Base-by-base conservation (phyloP, 2,329 filamentous ascomycete genomes). In the Exophiala mesophila region DNA sequence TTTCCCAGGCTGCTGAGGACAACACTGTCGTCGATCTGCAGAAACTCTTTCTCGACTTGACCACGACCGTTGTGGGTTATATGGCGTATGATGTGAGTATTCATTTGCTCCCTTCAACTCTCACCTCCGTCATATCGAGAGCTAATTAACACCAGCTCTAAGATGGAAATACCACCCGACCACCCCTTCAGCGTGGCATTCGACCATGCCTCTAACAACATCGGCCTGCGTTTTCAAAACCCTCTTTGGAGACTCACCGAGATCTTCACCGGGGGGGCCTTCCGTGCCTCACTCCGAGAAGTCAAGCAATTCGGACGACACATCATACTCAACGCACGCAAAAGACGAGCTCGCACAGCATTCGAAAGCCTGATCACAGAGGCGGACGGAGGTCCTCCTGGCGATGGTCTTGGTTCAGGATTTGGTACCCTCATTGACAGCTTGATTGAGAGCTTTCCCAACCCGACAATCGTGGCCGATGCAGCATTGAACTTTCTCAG, bases 401-500 rank as follows among this genome's bases (percentile, higher is more conserved):
- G 35, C 29, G 5, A 12, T 37, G 15, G n/a, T 8, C 2, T 17
- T 13, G 17, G 9, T 8, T 36, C 39, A 8, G 44, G 19, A 5
- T 76, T 74, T 0, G 76, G 76, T 5, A 78, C 70, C 39, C 60
- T 83, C 24, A 77, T 83, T 41, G 72, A 80, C 39, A 79, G 77
- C 1, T 60, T 83, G 0, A 65, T 83, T 1, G 73, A 79, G 35
- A 63, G 72, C 1, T 72, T 83, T 23, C 66, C 80, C 42, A 31
- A 55, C 12, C 68, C 73, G 19, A 58, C 70, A n/a, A 63, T 76
- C 16, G 78, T 82, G 5, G 76, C 78, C 6, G 79, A 83, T 57
- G 74, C 80, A 2, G 80, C 79, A 0, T 63, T 83, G 9, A 83
- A 82, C 52, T 83, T 80, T 54, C 72, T 83, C 7, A 82, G 78